Percentiles rank a stretch among this genome's conserved stretches.
Evolutionary conservation across 2,329 filamentous ascomycete species (phyloP).

Genomic region (Aspergillus awamori): DNA sequence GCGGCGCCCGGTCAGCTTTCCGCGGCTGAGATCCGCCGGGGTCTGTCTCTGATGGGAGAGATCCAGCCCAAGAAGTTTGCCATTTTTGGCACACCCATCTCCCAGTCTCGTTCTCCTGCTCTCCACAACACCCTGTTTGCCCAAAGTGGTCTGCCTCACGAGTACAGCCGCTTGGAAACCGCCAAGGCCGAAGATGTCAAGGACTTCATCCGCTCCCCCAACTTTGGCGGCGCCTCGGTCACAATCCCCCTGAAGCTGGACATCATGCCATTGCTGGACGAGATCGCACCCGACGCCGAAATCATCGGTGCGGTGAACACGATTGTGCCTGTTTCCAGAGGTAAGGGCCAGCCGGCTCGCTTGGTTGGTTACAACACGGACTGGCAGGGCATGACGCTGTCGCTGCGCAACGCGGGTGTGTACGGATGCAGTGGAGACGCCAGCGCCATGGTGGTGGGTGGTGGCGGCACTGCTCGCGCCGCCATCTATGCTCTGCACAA

Average conservation of each 20-base stretch:
- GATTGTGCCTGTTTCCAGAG: conserved; percentile 66
- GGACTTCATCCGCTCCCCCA: conserved; percentile 66
- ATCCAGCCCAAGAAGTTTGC: conserved; percentile 77
- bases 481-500: conserved; percentile 85
- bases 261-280: conserved; percentile 78
- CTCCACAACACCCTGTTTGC: conserved; percentile 86
- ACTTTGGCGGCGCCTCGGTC: conserved; percentile 91
- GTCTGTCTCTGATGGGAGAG: conserved; percentile 76
- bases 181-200: conserved; percentile 62
- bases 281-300: conserved; percentile 75
- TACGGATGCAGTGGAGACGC: conserved; percentile 42
- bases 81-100: conserved; percentile 84
- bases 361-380: conserved; percentile 92
- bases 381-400: conserved; percentile 87
- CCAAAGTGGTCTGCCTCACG: conserved; percentile 77
- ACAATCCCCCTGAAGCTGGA: conserved; percentile 95
- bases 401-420: conserved; percentile 71
- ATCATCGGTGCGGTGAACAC: conserved; percentile 94
- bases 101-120: conserved; percentile 79
- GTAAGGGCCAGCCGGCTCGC: conserved; percentile 48
- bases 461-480: conserved; percentile 87
- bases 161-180: conserved; percentile 78
- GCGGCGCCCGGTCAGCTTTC: conserved; percentile 93
- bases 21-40: conserved; percentile 81
- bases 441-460: conserved; percentile 81